Conservation (phyloP, 169 alveolate genomes). For the Cryptosporidium ubiquitum region DNA sequence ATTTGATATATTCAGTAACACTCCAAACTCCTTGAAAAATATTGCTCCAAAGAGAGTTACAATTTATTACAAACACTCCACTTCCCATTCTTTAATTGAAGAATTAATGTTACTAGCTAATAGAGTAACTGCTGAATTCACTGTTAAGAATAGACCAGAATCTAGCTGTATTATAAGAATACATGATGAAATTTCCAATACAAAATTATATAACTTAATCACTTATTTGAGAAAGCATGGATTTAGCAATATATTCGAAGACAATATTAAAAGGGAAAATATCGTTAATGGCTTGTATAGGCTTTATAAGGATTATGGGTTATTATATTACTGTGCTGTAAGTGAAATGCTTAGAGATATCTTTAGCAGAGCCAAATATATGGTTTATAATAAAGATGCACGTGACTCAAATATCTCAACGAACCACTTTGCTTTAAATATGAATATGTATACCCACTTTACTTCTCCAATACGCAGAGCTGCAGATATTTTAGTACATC, state of each 20-base stretch:
- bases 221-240: constrained; percentile 9
- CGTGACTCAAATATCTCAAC: constrained; percentile 3
- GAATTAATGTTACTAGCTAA: constrained; percentile 99
- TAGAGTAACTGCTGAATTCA: constrained; percentile 40
- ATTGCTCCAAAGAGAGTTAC: background rate
- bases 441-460: constrained; percentile 88
- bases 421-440: constrained; percentile 86
- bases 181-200: constrained; percentile 10
- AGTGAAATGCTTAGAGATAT: constrained; percentile 34
- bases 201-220: background rate
- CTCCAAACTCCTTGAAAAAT: background rate
- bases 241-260: background rate
- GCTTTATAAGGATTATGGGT: background rate
- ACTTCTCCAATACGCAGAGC: constrained; percentile 91
- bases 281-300: background rate
- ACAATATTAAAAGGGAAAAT: background rate
- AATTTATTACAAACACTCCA: background rate
- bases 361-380: constrained; percentile 47
- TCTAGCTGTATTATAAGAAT: background rate
- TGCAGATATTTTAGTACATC: constrained; percentile 90
- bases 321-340: background rate
- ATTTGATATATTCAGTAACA: background rate
- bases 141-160: background rate
- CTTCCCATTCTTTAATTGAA: constrained; percentile 89
- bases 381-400: background rate